Evolutionary conservation across 495 filamentous ascomycete species (phyloP), one percentile per base, ranked within the genome.

Genomic region (Oidiodendron maius): DNA sequence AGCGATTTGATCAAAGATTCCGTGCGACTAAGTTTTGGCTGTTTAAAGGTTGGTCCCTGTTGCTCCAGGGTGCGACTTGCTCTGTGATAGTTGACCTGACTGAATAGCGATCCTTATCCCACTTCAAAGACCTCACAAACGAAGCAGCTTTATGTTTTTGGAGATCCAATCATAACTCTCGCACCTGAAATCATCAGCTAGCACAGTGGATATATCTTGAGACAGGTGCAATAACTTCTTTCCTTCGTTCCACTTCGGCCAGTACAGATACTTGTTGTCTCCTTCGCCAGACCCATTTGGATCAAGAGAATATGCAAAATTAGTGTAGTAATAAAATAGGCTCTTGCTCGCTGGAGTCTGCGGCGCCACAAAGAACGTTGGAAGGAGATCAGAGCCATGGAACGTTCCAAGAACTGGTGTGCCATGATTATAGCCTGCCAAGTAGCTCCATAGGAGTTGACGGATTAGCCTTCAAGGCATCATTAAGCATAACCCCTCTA

Each of bases 361-460:
- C 2, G 50, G 24, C 17, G 55, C 47, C 21, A 36, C 48, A 20
- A 25, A 32, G 30, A 45, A 52, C 4, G 41, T 36, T 32, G 38
- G 40, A 4, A 52, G 42, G 16, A 52, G 15, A 51, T 89, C 85
- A 12, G 69, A 74, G n/a, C 69, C 81, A 62, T 89, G 85, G 65
- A 84, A 84, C 0, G 84, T 88, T 11, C 85, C 86, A 0, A 87
- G 56, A 37, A 87, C 68, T 0, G 84, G 81, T 0, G 79, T 81
- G 17, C 81, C 82, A 49, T 76, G 75, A 65, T 81, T 61, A 61
- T 87, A 88, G 8, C 76, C 74, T 1, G 76, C 57, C 0, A 87
- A 70, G 62, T 89, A 89, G 1, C 81, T 85, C 83, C 83, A 89
- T 12, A 0, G 76, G 76, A 4, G 52, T 44, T 1, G 17, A 63